Evolutionary conservation across 2,329 filamentous ascomycete genomes (phyloP), one percentile per base, ranked within the genome.

Genomic region (Scedosporium dehoogii): DNA sequence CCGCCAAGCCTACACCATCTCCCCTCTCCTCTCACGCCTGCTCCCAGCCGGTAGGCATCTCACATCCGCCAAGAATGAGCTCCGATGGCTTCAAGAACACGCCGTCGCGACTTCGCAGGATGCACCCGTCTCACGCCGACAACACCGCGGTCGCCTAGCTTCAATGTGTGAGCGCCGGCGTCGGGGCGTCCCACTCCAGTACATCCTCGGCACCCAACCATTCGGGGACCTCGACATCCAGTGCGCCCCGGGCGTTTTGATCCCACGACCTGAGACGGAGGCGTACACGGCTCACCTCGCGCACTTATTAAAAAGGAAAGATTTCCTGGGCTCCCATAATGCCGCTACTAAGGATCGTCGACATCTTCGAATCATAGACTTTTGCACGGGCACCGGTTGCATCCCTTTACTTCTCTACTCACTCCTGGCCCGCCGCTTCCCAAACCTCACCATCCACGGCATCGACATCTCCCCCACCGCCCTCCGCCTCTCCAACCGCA

Each of bases 311-410:
- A 71, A 38, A 25, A 70, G 60, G 21, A 41, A 4, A 25, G 44
- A 16, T 10, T 25, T 38, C 58, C 46, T 21, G 21, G n/a, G 27
- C 10, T 48, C 16, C 38, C 57, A 25, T 10, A 38, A 25, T 56
- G 66, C 65, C 6, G 65, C 63, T 23, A 41, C 3, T 1, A 44
- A 63, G 6, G 48, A 63, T 67, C 65, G 69, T 16, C 6, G 16
- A 3, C 18, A 16, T 41, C 68, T 96, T 12, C 81, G 80, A 12
- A 78, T 97, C 48, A 73, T 97, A 7, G 94, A 99, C 73, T 79
- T 97, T 33, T 97, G 94, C 73, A 92, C 91, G 0, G 94, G 94
- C 9, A 91, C 90, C 4, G 94, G 94, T 4, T 97, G 93, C 74
- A 96, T 97, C 65, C 83, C 91, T 0, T 81, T 97, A 7, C 82